Evolutionary conservation across 257 asterid species (phyloP), one percentile per base, ranked within the genome.

Genomic region (Scutellaria galericulata): DNA sequence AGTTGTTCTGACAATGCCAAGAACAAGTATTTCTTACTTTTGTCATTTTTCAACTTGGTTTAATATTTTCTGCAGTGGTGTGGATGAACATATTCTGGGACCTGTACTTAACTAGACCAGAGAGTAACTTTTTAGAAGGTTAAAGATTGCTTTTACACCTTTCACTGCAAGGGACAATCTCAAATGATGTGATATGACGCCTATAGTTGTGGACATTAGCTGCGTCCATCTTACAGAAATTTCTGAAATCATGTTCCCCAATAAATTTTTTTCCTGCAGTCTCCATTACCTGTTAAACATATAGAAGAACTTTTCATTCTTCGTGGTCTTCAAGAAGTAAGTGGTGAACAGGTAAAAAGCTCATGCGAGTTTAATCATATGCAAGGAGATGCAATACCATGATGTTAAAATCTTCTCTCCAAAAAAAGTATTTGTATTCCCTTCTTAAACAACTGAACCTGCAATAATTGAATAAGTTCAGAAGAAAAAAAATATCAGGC

Each of bases 141-240:
- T 68, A 67, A 59, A 39, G 56, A 68, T 66, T 71, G 57, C 71
- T 66, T 59, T 60, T 53, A 55, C 57, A 94, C 98, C 97, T 89
- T 84, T 91, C 98, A 83, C 75, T 66, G 84, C 85, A 89, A 48
- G 83, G 81, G 74, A 77, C 66, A 78, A 91, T 86, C 74, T 89
- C 89, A 77, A 91, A 89, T 4, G 81, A 81, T 55, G 82, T 79
- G 69, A 94, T 80, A 71, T 58, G 79, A 71, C 99, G 87, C 78
- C 73, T 86, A 72, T 84, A 91, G 77, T 83, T 94, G 83, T 94
- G 97, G 78, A 94, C 97, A 79, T 84, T 91, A 71, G 84, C 86
- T 40, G 98, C 99, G 74, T 94, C 97, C 98, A 94, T 94, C 93
- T 94, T 91, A 81, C 99, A 94, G 80, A 94, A 94, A 78, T 91